These are phyloP conservation scores for Pichia inconspicua DNA, from an alignment of 1,139 yeast species.

Conservation along the genomic window DNA sequence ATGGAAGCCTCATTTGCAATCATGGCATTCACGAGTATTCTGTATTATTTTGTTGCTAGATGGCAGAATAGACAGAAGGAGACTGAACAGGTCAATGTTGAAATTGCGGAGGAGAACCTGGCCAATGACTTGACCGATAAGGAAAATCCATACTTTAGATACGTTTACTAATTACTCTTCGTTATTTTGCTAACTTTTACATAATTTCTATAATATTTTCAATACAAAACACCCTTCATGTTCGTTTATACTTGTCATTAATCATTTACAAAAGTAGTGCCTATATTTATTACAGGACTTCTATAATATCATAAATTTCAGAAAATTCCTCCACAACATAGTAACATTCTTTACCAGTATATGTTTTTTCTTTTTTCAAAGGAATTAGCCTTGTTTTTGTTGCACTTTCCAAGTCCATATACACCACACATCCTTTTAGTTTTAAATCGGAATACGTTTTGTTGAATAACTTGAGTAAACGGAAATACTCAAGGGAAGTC, in stretches of 20 bases:
- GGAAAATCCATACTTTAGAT: background rate
- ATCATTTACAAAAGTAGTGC: background rate
- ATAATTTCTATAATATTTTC: background rate
- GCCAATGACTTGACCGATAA: constrained; percentile 1
- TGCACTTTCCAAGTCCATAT: constrained; percentile 7
- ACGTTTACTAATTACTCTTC: background rate
- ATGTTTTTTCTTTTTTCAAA: constrained; percentile 2
- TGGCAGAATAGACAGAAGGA: constrained; percentile 1
- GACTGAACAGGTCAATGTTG: background rate
- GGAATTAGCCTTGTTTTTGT: background rate
- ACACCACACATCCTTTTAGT: constrained; percentile 18
- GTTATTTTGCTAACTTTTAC: background rate
- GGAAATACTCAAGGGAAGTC: constrained; percentile 18
- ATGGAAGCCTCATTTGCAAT: constrained; percentile 31
- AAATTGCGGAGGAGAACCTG: background rate
- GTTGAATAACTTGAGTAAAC: constrained; percentile 16
- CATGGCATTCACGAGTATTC: constrained; percentile 27
- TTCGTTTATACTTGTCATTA: background rate
- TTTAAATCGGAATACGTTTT: constrained; percentile 4
- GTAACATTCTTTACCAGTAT: constrained; percentile 15
- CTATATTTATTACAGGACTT: constrained; percentile 5
- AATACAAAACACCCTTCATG: background rate
- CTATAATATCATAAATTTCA: constrained; percentile 18
- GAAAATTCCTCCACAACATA: constrained; percentile 17
- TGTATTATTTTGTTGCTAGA: constrained; percentile 10